A percentile compares a stretch with the other conserved stretches of the same genome.
phyloP scores from a whole-genome alignment of 192 early-diverging fungal species.

The Glomus cerebriforme region DNA sequence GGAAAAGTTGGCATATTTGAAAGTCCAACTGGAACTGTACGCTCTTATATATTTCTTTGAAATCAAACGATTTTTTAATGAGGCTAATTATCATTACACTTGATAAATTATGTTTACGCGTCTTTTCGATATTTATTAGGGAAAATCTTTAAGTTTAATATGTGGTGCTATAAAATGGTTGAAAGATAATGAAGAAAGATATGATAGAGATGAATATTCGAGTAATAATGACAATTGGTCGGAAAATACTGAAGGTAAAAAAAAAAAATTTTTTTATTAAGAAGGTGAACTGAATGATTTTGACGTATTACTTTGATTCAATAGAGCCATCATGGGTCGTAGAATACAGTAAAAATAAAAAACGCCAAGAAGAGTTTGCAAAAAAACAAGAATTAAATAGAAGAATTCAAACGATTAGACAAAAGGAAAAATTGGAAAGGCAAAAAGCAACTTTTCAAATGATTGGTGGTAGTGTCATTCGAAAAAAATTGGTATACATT shows the following conservation, averaged over 20 bases:
- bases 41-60: background rate
- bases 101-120: no score
- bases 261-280: background rate
- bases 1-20: conserved; percentile 83
- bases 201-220: conserved; percentile 27
- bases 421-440: conserved; percentile 40
- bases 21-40: conserved; percentile 87
- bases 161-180: conserved; percentile 88
- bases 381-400: conserved; percentile 40
- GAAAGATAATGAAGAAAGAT: conserved; percentile 48
- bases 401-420: conserved; percentile 40
- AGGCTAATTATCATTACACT: no score
- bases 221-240: background rate
- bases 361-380: conserved; percentile 31
- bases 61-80: no score
- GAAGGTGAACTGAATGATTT: background rate
- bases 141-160: conserved; percentile 87
- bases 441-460: conserved; percentile 33
- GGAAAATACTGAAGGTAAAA: background rate
- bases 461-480: conserved; percentile 1
- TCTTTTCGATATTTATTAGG: no score
- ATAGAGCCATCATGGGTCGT: conserved; percentile 48
- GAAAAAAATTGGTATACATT: background rate
- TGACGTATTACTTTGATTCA: background rate
- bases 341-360: conserved; percentile 30